phyloP scores from a whole-genome alignment of 2,329 filamentous ascomycete genomes.

The Lachnellula arida region DNA sequence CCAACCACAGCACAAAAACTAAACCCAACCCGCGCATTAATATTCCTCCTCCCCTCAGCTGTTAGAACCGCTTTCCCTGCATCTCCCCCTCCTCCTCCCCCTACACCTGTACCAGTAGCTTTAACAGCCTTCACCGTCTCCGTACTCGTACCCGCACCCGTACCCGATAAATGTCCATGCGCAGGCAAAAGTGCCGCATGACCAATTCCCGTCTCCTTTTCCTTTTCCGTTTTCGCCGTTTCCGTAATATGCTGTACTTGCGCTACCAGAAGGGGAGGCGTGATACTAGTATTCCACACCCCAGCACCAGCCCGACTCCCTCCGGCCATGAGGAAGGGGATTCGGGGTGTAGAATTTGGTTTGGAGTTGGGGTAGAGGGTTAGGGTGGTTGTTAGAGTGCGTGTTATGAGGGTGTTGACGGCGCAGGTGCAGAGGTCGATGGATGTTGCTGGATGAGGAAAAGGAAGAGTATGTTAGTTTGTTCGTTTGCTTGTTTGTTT shows the following conservation, averaged over 20 bases:
- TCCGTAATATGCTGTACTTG: background rate
- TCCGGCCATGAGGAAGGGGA: background rate
- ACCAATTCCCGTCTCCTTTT: too few relatives aligned
- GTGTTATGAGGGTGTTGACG: background rate
- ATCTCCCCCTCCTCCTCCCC: too few relatives aligned
- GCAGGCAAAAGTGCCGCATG: too few relatives aligned
- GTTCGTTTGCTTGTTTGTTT: background rate
- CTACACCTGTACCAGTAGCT: too few relatives aligned
- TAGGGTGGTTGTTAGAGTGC: background rate
- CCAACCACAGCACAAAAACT: too few relatives aligned
- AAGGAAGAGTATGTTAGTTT: background rate
- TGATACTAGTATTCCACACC: background rate
- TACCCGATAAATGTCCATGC: too few relatives aligned
- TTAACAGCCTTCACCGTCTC: too few relatives aligned
- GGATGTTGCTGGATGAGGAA: background rate
- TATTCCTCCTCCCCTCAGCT: too few relatives aligned
- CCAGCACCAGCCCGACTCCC: background rate
- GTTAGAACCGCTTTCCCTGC: too few relatives aligned
- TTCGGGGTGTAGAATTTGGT: background rate
- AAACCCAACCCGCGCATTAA: too few relatives aligned
- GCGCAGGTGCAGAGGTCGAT: slow-evolving; percentile 2
- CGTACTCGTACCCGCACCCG: too few relatives aligned
- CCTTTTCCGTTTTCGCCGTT: background rate
- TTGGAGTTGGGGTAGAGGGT: background rate
- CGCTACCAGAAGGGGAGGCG: too few relatives aligned